Evolutionary conservation across 2,329 filamentous ascomycete species (phyloP), one percentile per base, ranked within the genome.

Genomic region (Alternaria incomplexa): DNA sequence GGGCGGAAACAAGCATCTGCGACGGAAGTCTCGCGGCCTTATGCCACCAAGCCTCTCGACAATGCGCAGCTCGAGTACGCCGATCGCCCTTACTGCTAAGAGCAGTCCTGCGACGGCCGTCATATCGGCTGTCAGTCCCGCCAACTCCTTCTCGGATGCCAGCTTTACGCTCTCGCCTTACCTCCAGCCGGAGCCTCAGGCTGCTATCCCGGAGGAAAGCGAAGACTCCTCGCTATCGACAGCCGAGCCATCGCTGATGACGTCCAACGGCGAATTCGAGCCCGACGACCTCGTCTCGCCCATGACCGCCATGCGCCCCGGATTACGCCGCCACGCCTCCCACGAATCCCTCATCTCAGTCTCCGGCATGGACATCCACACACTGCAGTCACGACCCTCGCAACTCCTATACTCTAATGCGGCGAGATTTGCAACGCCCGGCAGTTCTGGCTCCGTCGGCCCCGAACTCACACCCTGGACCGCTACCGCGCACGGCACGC

Each of bases 271-370:
- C 12, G 62, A 64, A n/a, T 62, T 68, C n/a, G 70, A 69, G 28
- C 63, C 63, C 77, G 48, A 80, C 79, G 56, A 77, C 66, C 56
- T 71, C 7, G 44, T 73, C 23, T 66, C 78, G 73, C 69, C 69
- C 40, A 79, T 74, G 25, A 66, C 66, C 6, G 68, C 68, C 77
- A 59, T 82, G 81, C 56, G 73, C 23, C 79, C 75, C 48, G 79
- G 80, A 2, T 79, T 94, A 5, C 91, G 88, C 44, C 89, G 91
- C 30, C 85, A 89, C 3, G 77, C 89, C 2, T 97, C 94, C 2
- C 93, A 97, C 71, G 94, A 97, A 77, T 97, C 93, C 17, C 90
- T 97, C 64, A 87, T 97, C 69, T 97, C 94, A 0, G 86, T 97
- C 2, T 88, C 90, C 0, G 93, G 93, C 3, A 90, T 97, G 77